A percentile compares a stretch with the other conserved stretches of the same genome.
phyloP scores from a whole-genome alignment of 2,329 filamentous ascomycete species.

The Dactylellina parvicollis region DNA sequence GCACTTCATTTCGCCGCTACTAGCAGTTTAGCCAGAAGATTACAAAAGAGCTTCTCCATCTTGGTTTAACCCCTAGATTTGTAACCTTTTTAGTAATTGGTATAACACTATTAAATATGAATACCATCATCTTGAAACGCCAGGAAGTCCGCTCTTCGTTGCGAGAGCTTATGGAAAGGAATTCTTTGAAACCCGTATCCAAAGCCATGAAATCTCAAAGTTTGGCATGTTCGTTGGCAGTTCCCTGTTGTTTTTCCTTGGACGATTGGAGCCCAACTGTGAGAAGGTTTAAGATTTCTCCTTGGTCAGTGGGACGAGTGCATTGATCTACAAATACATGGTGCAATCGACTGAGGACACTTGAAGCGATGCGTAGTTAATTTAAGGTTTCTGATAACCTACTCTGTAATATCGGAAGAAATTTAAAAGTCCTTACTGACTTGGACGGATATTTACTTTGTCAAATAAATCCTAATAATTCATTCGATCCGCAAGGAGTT shows the following conservation, averaged over 20 bases:
- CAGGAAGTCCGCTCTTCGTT: background rate
- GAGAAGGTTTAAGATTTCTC: background rate
- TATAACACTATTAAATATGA: background rate
- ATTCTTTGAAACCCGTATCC: background rate
- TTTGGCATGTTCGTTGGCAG: background rate
- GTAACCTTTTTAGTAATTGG: background rate
- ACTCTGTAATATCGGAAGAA: no score
- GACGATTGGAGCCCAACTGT: background rate
- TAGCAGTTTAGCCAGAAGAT: background rate
- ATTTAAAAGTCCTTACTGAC: no score
- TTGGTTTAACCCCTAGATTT: constrained; percentile 9
- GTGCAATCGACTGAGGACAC: background rate
- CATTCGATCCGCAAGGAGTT: no score
- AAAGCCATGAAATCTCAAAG: background rate
- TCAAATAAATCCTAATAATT: no score
- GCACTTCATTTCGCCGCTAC: constrained; percentile 10
- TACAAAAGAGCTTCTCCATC: constrained; percentile 9
- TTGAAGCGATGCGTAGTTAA: no score
- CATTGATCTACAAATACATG: constrained; percentile 8
- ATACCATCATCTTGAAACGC: background rate
- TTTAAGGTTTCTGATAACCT: no score
- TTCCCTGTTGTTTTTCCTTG: background rate
- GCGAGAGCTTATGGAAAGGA: background rate
- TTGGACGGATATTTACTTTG: no score
- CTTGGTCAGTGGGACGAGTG: constrained; percentile 6